Evolutionary conservation across 495 filamentous ascomycete species (phyloP).

Genomic region (Filosporella fistucella): DNA sequence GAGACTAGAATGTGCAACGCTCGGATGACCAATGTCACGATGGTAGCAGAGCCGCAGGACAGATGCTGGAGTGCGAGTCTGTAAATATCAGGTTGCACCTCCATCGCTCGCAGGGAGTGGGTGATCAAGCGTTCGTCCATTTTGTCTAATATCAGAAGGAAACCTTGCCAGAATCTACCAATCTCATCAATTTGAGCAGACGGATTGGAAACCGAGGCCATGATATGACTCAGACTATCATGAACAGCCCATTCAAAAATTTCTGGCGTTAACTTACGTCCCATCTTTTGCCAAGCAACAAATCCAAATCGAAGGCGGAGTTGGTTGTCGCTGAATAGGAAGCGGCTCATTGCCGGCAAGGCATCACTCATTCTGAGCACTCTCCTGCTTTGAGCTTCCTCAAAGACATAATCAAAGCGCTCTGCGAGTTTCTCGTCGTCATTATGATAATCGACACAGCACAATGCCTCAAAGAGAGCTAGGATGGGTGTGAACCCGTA

Average conservation of each 20-base stretch:
- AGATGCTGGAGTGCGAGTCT: conserved; percentile 74
- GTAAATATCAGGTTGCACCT: conserved; percentile 66
- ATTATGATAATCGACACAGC: conserved; percentile 39
- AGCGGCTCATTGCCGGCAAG: conserved; percentile 72
- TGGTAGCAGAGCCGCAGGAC: conserved; percentile 47
- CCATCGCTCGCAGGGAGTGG: conserved; percentile 71
- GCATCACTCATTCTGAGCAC: conserved; percentile 64
- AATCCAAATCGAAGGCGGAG: conserved; percentile 62
- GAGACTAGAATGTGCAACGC: conserved; percentile 63
- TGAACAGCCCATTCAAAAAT: conserved; percentile 84
- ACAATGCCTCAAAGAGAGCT: conserved; percentile 49
- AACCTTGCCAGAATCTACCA: conserved; percentile 69
- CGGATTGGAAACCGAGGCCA: conserved; percentile 37
- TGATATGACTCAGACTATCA: conserved; percentile 49
- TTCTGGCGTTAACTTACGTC: conserved; percentile 48
- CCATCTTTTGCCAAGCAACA: conserved; percentile 57
- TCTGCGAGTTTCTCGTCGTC: conserved; percentile 14
- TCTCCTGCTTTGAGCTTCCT: conserved; percentile 66
- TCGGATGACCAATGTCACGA: conserved; percentile 58
- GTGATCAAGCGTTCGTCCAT: conserved; percentile 72
- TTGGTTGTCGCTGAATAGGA: conserved; percentile 67
- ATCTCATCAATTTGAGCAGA: conserved; percentile 35
- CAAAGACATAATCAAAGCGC: conserved; percentile 73
- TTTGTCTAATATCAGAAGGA: conserved; percentile 62
- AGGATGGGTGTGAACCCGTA: conserved; percentile 37